phyloP scores from a whole-genome alignment of 129 eudicot species.

The Flaveria sonorensis region DNA sequence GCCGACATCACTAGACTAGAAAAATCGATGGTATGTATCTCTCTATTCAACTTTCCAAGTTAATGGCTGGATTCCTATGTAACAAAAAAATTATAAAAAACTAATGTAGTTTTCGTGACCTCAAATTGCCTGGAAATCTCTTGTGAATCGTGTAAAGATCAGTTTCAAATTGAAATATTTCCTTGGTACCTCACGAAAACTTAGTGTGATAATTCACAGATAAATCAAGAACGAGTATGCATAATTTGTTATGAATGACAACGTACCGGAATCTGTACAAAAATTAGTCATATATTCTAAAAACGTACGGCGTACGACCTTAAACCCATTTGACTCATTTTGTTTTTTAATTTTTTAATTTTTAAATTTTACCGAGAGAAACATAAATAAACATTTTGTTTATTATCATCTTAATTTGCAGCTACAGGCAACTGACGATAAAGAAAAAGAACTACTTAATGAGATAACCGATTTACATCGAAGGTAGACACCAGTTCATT shows the following conservation, averaged over 20 bases:
- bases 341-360: not conserved
- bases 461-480: constrained; percentile 65
- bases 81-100: not conserved
- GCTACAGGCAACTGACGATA: constrained; percentile 68
- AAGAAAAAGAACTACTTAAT: constrained; percentile 72
- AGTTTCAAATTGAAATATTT: too few species aligned
- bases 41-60: constrained; percentile 20
- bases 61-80: constrained; percentile 5
- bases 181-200: too few species aligned
- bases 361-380: not conserved
- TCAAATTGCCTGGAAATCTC: too few species aligned
- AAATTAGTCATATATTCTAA: not conserved
- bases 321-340: not conserved
- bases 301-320: not conserved
- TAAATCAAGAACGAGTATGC: too few species aligned
- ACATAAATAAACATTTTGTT: not conserved
- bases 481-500: constrained; percentile 50
- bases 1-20: constrained; percentile 40
- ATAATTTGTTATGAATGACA: too few species aligned
- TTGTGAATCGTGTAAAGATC: too few species aligned
- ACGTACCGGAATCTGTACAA: too few species aligned
- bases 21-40: constrained; percentile 64
- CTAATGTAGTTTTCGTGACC: too few species aligned
- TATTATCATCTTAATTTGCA: constrained; percentile 22
- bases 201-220: too few species aligned